Base-by-base conservation (phyloP, 371 early-diverging fungal genomes). In the Coemansia sp. region DNA sequence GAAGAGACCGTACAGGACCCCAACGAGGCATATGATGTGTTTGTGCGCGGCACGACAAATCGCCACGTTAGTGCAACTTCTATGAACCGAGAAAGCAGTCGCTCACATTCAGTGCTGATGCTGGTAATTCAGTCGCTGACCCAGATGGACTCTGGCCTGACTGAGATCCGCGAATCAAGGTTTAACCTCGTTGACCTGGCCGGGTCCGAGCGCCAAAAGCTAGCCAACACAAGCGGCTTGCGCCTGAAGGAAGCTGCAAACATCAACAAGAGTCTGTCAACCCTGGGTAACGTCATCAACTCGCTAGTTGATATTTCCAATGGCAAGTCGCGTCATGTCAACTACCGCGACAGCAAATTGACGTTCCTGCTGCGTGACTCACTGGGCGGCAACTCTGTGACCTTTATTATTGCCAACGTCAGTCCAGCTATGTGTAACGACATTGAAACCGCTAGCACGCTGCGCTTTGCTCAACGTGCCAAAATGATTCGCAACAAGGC, bases 141-240 rank as follows among this genome's bases (percentile, higher is more conserved):
- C 11, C 62, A 63, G 55, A 74, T 82, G 19, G 78, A 83, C 15
- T 77, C 82, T 13, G 87, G 84, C 0, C 69, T 88, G 57, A 83
- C 81, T 40, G 84, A 87, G 48, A 77, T 87, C 58, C 82, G 86
- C 65, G 87, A 87, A 65, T 82, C 87, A 13, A 66, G 80, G 51
- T 86, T 92, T 70, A 87, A 83, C 46, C 83, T 97, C 67, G 94
- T 97, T 15, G 97, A 97, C 78, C 75, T 97, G n/a, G 97, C 97
- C 32, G 97, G 97, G 12, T 87, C 88, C 11, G 97, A 97, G 76
- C 85, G 97, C 62, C 88, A 92, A 60, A 84, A 87, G 62, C 85
- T 87, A 56, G 91, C 97, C 2, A 85, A 88, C 17, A 90, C 92
- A 1, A 86, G 87, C 17, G 95, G 94, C 0, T 82, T 87, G 51